phyloP scores from a whole-genome alignment of 1,284 basidiomycete species.

The Somion occarium region DNA sequence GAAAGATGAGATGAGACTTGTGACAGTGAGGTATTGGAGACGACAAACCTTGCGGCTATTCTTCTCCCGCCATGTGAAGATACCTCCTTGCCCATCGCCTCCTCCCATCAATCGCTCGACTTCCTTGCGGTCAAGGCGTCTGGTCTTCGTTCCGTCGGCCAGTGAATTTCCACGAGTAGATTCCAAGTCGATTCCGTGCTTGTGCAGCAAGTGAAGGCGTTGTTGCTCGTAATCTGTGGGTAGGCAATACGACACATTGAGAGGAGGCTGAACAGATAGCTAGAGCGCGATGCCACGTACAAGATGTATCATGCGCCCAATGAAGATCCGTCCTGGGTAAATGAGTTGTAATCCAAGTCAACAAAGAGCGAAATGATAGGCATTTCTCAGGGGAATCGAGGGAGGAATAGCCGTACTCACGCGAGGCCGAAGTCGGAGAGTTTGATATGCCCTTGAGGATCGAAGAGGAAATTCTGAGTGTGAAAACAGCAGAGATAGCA shows the following conservation, averaged over 20 bases:
- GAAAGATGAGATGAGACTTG: slow-evolving; percentile 10
- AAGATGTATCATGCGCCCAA: slow-evolving; percentile 91
- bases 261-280: slow-evolving; percentile 5
- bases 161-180: slow-evolving; percentile 52
- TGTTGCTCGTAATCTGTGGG: slow-evolving; percentile 89
- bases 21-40: background rate
- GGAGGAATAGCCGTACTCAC: slow-evolving; percentile 41
- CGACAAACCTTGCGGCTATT: slow-evolving; percentile 75
- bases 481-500: slow-evolving; percentile 23
- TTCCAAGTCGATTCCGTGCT: slow-evolving; percentile 93
- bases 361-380: slow-evolving; percentile 8
- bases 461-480: slow-evolving; percentile 89
- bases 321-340: slow-evolving; percentile 70
- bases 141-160: slow-evolving; percentile 62
- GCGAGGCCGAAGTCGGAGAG: slow-evolving; percentile 95
- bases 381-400: slow-evolving; percentile 1
- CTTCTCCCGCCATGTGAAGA: slow-evolving; percentile 94
- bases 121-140: slow-evolving; percentile 72
- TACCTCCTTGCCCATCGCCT: slow-evolving; percentile 67
- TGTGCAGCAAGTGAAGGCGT: slow-evolving; percentile 81
- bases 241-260: slow-evolving; percentile 13
- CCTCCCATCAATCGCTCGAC: slow-evolving; percentile 78
- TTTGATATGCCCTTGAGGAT: slow-evolving; percentile 89
- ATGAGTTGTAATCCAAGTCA: slow-evolving; percentile 8
- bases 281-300: slow-evolving; percentile 36